A percentile compares a stretch with the other conserved stretches of the same genome.
Evolutionary conservation across 2,329 filamentous ascomycete species (phyloP).

Genomic region (Pseudogymnoascus sp.): DNA sequence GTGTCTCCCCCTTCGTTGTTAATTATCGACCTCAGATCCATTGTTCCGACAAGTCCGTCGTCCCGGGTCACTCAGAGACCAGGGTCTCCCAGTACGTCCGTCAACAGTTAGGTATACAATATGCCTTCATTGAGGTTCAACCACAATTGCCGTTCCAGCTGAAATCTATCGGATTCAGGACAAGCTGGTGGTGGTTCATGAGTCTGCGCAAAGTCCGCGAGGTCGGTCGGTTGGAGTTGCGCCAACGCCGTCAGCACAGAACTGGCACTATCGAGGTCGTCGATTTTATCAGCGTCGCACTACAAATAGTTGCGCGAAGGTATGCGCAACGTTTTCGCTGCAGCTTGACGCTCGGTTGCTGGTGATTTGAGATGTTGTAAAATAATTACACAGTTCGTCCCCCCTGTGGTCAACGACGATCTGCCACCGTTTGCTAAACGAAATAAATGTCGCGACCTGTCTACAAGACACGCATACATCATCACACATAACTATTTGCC

Average conservation of each 20-base stretch:
- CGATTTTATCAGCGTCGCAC: slow-evolving; percentile 1
- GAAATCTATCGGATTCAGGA: background rate
- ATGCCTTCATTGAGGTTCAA: slow-evolving; percentile 3
- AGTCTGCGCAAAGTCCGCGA: background rate
- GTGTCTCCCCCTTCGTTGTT: slow-evolving; percentile 31
- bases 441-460: slow-evolving; percentile 7
- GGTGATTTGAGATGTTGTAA: slow-evolving; percentile 4
- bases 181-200: background rate
- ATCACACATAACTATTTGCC: background rate
- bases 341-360: background rate
- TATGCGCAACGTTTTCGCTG: slow-evolving; percentile 8
- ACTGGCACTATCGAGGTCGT: background rate
- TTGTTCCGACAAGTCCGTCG: slow-evolving; percentile 20
- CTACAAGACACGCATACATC: slow-evolving; percentile 4
- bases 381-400: slow-evolving; percentile 3
- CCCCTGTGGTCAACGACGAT: slow-evolving; percentile 6
- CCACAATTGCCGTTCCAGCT: slow-evolving; percentile 5
- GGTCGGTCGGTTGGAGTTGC: background rate
- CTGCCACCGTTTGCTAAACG: slow-evolving; percentile 7
- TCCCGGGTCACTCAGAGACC: slow-evolving; percentile 1
- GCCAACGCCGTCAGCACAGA: slow-evolving; percentile 2
- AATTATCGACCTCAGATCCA: slow-evolving; percentile 46
- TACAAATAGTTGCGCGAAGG: background rate
- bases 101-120: background rate
- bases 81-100: background rate